These are phyloP conservation scores for Vanrija sp. DNA, from an alignment of 1,284 basidiomycete species.

Conservation along the genomic window DNA sequence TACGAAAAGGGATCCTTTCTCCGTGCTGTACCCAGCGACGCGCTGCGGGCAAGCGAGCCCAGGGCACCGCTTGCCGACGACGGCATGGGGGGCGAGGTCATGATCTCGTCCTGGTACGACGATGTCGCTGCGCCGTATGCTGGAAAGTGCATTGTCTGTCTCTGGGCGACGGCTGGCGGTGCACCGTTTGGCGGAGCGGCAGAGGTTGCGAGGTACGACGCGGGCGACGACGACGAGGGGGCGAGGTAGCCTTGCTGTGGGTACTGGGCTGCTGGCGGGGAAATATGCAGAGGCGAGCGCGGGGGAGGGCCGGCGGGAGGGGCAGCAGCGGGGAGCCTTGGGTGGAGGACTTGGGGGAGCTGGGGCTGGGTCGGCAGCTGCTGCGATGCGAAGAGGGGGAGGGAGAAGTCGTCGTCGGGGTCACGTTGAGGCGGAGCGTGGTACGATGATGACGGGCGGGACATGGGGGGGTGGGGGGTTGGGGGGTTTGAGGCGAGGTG, in stretches of 20 bases:
- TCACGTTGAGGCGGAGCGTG: slow-evolving; percentile 22
- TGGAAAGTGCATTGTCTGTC: slow-evolving; percentile 18
- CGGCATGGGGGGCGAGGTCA: slow-evolving; percentile 20
- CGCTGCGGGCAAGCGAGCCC: slow-evolving; percentile 39
- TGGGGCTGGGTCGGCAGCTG: background rate
- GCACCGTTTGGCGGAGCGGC: slow-evolving; percentile 1
- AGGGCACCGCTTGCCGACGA: slow-evolving; percentile 18
- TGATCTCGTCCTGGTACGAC: slow-evolving; percentile 8
- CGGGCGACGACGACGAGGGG: slow-evolving; percentile 5
- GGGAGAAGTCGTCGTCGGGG: slow-evolving; percentile 26
- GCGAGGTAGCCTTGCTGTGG: slow-evolving; percentile 5
- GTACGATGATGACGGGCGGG: slow-evolving; percentile 32
- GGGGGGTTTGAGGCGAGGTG: no score
- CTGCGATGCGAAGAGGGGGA: slow-evolving; percentile 33
- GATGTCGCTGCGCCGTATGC: slow-evolving; percentile 13
- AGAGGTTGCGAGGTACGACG: slow-evolving; percentile 1
- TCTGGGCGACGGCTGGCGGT: slow-evolving; percentile 1
- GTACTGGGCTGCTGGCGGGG: slow-evolving; percentile 8
- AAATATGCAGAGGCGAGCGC: slow-evolving; percentile 10
- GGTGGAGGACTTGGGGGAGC: background rate
- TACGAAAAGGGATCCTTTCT: slow-evolving; percentile 46
- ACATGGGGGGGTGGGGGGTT: slow-evolving; percentile 22
- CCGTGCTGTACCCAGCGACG: slow-evolving; percentile 38
- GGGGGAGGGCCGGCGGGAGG: slow-evolving; percentile 11
- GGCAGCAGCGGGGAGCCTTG: background rate